phyloP scores from a whole-genome alignment of 768 basidiomycete genomes.

The Mycena polygramma region DNA sequence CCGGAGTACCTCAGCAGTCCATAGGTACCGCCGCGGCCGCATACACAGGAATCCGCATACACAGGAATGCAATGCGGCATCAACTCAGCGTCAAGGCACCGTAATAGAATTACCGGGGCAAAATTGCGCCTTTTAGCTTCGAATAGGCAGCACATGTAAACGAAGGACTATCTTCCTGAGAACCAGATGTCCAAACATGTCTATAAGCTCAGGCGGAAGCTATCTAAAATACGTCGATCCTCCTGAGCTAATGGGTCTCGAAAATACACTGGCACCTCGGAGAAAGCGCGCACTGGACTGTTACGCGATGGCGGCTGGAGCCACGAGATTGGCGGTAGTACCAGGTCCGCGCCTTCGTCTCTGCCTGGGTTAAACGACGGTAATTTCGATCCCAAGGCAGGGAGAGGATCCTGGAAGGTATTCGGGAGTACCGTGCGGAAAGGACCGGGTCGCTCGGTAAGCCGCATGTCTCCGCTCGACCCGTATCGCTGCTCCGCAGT shows the following conservation, averaged over 20 bases:
- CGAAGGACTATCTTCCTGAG: too few species aligned
- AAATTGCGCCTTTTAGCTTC: too few species aligned
- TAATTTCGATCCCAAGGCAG: neutral
- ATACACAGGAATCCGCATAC: too few species aligned
- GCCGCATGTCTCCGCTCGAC: neutral
- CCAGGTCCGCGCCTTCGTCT: neutral
- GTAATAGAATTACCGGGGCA: too few species aligned
- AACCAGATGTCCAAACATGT: too few species aligned
- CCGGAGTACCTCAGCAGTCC: too few species aligned
- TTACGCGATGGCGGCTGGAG: neutral
- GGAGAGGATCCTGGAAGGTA: neutral
- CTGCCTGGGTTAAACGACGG: slow-evolving; percentile 17
- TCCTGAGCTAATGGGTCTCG: slow-evolving; percentile 16
- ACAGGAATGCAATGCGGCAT: too few species aligned
- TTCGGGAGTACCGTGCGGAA: neutral
- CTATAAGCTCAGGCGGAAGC: slow-evolving; percentile 15
- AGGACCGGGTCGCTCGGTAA: neutral
- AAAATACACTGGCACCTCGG: neutral
- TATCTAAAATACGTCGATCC: slow-evolving; percentile 33
- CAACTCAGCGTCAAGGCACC: too few species aligned
- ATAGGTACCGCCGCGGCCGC: too few species aligned
- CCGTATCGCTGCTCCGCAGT: neutral
- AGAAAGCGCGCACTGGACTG: neutral
- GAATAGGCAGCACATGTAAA: too few species aligned
- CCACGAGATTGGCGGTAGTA: slow-evolving; percentile 21